Percentiles rank a stretch among this genome's conserved stretches.
These are phyloP conservation scores for Adansonia gregorii DNA, from an alignment of 441 rosid species.

Conservation along the genomic window DNA sequence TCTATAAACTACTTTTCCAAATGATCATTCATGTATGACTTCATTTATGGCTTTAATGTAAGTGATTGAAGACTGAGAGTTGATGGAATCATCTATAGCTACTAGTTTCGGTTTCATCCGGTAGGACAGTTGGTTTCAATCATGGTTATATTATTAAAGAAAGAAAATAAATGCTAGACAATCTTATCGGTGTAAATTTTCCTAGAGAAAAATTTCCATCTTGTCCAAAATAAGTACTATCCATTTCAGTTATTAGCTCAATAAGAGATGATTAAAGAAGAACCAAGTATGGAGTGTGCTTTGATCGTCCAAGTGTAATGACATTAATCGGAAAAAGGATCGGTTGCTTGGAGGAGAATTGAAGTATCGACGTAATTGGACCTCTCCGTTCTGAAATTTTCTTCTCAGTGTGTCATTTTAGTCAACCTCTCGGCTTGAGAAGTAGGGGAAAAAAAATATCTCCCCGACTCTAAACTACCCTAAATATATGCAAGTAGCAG, in stretches of 20 bases:
- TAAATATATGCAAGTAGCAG: neutral
- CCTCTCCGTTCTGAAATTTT: neutral
- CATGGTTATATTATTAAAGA: neutral
- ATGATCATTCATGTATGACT: neutral
- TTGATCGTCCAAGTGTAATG: slow-evolving; percentile 9
- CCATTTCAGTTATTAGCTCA: slow-evolving; percentile 12
- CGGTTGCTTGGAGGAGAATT: neutral
- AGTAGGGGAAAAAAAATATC: neutral
- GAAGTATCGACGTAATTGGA: slow-evolving; percentile 3
- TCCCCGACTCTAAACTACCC: neutral
- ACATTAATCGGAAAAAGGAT: slow-evolving; percentile 1
- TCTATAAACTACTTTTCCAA: neutral
- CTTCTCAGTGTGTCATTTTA: neutral
- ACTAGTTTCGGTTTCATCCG: neutral
- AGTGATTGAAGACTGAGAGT: slow-evolving; percentile 3
- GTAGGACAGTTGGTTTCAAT: neutral
- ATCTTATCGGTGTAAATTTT: slow-evolving; percentile 9
- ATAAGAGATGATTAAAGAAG: slow-evolving; percentile 2
- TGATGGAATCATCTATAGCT: neutral
- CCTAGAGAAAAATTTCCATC: neutral
- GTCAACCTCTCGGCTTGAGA: slow-evolving; percentile 11
- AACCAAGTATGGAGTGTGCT: neutral
- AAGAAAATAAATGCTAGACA: slow-evolving; percentile 8
- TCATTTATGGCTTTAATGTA: neutral
- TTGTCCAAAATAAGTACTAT: neutral